These are phyloP conservation scores for Leccinum pachyderme DNA, from an alignment of 1,284 basidiomycete genomes.

Conservation along the genomic window DNA sequence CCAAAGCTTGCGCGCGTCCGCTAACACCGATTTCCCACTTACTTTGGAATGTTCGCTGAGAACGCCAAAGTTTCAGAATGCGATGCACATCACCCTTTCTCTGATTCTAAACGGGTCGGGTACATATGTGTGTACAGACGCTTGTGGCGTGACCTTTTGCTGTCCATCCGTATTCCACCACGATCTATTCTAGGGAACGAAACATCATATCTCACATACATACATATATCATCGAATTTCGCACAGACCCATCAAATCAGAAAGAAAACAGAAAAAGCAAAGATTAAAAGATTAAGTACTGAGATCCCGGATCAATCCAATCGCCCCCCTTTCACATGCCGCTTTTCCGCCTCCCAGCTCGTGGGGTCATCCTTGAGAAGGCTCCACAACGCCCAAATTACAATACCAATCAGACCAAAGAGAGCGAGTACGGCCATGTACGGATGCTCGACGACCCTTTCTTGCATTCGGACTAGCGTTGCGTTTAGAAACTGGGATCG, in stretches of 20 bases:
- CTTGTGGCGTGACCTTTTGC: too few species aligned
- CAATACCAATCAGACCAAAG: conserved; percentile 6
- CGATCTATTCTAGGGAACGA: background rate
- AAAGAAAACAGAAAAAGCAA: background rate
- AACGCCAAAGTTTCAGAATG: too few species aligned
- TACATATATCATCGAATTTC: background rate
- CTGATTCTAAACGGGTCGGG: too few species aligned
- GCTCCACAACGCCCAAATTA: conserved; percentile 15
- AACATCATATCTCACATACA: background rate
- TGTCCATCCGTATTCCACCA: too few species aligned
- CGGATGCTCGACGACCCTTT: conserved; percentile 20
- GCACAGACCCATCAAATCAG: background rate
- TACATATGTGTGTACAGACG: too few species aligned
- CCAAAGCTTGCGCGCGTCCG: too few species aligned
- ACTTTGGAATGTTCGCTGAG: too few species aligned
- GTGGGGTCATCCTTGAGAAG: conserved; percentile 17
- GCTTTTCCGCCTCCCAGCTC: conserved; percentile 16
- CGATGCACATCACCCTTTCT: too few species aligned
- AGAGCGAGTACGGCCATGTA: conserved; percentile 17
- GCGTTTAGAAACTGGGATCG: conserved; percentile 18
- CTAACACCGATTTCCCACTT: too few species aligned
- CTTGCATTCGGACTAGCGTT: conserved; percentile 11
- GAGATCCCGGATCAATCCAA: conserved; percentile 18
- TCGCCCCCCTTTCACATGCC: conserved; percentile 18
- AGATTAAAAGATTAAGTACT: background rate